Percentiles rank a stretch among this genome's conserved stretches.
These are phyloP conservation scores for Endocalyx cinctus DNA, from an alignment of 2,329 filamentous ascomycete genomes.

Conservation along the genomic window DNA sequence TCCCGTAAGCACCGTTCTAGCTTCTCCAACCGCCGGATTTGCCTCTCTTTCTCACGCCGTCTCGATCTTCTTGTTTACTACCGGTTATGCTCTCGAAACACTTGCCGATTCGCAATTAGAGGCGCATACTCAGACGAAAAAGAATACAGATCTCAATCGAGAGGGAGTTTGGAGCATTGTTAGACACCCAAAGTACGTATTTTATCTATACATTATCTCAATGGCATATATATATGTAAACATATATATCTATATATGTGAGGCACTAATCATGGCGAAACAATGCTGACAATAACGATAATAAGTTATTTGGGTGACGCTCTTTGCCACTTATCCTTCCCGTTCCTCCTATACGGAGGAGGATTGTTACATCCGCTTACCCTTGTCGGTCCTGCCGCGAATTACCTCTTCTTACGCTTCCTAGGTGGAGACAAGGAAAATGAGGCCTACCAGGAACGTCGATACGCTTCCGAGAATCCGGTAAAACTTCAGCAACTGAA, in stretches of 20 bases:
- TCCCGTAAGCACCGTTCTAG: constrained; percentile 28
- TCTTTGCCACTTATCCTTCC: constrained; percentile 55
- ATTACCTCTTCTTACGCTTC: constrained; percentile 54
- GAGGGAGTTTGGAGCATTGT: constrained; percentile 60
- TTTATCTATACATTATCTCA: too few species aligned
- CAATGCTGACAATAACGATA: background rate
- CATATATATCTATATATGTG: constrained; percentile 5
- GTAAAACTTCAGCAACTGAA: constrained; percentile 49
- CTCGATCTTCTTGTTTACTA: constrained; percentile 50
- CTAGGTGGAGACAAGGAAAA: constrained; percentile 53
- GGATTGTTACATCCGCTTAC: constrained; percentile 51
- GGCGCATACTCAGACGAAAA: constrained; percentile 39
- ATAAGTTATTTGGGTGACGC: constrained; percentile 56
- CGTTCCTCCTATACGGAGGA: constrained; percentile 49
- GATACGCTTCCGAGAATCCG: constrained; percentile 46
- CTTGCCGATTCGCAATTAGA: constrained; percentile 54
- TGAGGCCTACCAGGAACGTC: constrained; percentile 45
- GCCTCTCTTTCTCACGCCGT: constrained; percentile 29
- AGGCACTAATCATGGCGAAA: background rate
- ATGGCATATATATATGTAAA: too few species aligned
- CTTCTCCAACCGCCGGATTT: constrained; percentile 24
- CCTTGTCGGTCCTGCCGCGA: constrained; percentile 50
- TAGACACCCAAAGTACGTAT: constrained; percentile 60
- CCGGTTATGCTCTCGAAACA: constrained; percentile 52
- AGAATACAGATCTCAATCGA: constrained; percentile 38